Evolutionary conservation across 78 protist genomes (phyloP).

Genomic region (Thecamonas trahens): DNA sequence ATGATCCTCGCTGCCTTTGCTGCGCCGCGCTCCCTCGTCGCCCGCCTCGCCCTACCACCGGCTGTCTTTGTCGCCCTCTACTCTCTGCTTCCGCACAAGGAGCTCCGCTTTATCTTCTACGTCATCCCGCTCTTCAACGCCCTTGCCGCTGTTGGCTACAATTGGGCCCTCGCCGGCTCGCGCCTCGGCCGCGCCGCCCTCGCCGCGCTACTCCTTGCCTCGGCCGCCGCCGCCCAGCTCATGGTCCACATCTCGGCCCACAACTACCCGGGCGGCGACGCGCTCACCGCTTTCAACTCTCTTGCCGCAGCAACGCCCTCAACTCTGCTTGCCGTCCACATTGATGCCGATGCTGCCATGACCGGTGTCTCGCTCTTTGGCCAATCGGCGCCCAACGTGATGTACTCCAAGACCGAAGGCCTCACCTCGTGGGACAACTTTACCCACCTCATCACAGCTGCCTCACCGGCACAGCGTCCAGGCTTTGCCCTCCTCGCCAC

Average conservation of each 20-base stretch:
- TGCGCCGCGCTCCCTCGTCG: neutral
- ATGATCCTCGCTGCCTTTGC: neutral
- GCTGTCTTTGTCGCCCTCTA: slow-evolving; percentile 49
- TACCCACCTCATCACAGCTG: neutral
- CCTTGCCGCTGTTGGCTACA: slow-evolving; percentile 30
- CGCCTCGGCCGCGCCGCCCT: neutral
- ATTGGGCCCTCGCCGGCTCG: neutral
- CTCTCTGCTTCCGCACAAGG: slow-evolving; percentile 82
- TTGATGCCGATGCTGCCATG: slow-evolving; percentile 46
- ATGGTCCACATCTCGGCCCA: slow-evolving; percentile 16
- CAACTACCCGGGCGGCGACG: slow-evolving; percentile 62
- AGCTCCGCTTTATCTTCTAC: slow-evolving; percentile 78
- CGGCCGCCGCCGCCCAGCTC: neutral
- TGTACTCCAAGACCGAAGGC: neutral
- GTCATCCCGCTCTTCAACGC: slow-evolving; percentile 62
- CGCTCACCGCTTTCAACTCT: slow-evolving; percentile 2
- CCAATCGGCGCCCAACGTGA: slow-evolving; percentile 8
- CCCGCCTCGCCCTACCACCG: slow-evolving; percentile 1
- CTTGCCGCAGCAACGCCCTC: neutral
- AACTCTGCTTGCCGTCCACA: slow-evolving; percentile 10
- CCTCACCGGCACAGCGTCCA: neutral
- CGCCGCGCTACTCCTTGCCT: neutral
- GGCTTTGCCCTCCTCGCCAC: neutral
- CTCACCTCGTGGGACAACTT: neutral
- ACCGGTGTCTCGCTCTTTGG: slow-evolving; percentile 50